Evolutionary conservation across 352 stramenopile genomes (phyloP), one percentile per base, ranked within the genome.

Genomic region (Globisporangium ultimum): DNA sequence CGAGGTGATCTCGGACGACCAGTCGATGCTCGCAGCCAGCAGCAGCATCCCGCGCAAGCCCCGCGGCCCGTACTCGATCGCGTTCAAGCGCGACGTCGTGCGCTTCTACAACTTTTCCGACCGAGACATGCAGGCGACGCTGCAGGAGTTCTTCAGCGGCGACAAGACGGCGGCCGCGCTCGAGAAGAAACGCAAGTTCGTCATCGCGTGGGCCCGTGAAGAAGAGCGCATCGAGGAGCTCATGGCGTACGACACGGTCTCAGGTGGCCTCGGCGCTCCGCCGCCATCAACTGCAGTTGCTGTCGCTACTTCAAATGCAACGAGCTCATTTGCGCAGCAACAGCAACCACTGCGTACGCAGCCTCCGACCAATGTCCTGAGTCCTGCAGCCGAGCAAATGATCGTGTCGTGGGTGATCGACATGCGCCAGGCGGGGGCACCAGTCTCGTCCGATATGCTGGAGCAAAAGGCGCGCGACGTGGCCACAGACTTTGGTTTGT

Each of bases 41-140:
- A 50, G 42, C 24, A 46, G 38, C 38, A 63, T 58, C n/a, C 48
- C 48, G 20, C 48, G 50, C 11, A 51, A 52, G 10, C 40, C 58
- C 8, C 58, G 58, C 42, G 58, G 58, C 1, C 58, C 58, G 28
- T 63, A 63, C 58, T 58, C 58, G 58, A 58, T 55, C 17, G 49
- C 50, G 32, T 63, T 63, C 49, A 63, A 63, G 50, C 58, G 58
- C 49, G 49, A 63, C 41, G 58, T 63, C 49, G 58, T 63, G 41
- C 58, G 58, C 28, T 63, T 47, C 42, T 63, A 63, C 49, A 56
- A 56, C 28, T 40, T 49, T 18, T 58, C 48, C 15, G 41, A 53
- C 24, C 48, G 42, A 11, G 58, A 63, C 32, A 53, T 63, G 48
- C 48, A 63, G 32, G 58, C 41, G 58, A 63, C 58, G 20, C 41